Conservation (phyloP, 2,329 filamentous ascomycete genomes). For the Claviceps cyperi region DNA sequence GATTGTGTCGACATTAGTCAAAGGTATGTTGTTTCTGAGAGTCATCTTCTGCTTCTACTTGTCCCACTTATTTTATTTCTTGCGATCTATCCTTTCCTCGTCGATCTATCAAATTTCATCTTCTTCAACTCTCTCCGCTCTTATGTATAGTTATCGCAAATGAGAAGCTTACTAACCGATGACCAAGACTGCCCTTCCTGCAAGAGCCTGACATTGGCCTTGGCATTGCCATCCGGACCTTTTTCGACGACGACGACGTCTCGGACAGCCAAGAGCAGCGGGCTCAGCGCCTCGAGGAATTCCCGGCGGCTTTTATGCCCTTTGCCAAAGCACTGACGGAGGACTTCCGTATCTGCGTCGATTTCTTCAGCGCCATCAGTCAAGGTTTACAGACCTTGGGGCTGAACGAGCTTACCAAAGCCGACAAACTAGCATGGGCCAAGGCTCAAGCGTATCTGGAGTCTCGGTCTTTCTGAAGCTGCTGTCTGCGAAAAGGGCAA, state of each 20-base stretch:
- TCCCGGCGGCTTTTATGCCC: conserved; percentile 41
- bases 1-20: conserved; percentile 57
- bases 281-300: conserved; percentile 30
- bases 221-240: conserved; percentile 67
- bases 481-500: background rate
- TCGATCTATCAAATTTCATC: background rate
- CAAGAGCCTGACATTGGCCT: conserved; percentile 60
- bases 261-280: conserved; percentile 36
- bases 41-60: background rate
- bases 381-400: conserved; percentile 41
- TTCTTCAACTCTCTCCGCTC: background rate
- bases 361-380: conserved; percentile 43
- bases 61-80: background rate
- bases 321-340: conserved; percentile 43
- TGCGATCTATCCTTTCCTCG: background rate
- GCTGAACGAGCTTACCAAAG: conserved; percentile 29
- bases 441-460: conserved; percentile 40
- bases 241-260: conserved; percentile 56
- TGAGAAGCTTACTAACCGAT: conserved; percentile 2
- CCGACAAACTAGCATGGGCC: conserved; percentile 38
- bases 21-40: conserved; percentile 37
- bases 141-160: background rate
- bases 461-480: conserved; percentile 20
- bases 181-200: conserved; percentile 47
- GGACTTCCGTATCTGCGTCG: conserved; percentile 42